Percentiles rank a stretch among this genome's conserved stretches.
Evolutionary conservation across 306 rosid species (phyloP).

Genomic region (Gillenia trifoliata): DNA sequence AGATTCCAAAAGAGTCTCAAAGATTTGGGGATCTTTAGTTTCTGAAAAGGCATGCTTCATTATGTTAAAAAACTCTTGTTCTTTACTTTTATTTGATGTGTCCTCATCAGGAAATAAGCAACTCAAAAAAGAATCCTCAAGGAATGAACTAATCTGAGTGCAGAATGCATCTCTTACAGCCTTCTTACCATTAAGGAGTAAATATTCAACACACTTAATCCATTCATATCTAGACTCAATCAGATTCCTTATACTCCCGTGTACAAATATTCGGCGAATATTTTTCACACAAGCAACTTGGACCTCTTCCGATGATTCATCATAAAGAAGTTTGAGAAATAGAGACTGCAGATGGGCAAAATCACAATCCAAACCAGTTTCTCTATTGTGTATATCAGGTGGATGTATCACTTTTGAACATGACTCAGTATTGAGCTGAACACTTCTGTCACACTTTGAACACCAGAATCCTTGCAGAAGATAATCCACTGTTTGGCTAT

Average conservation of each 20-base stretch:
- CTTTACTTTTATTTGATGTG: slow-evolving; percentile 40
- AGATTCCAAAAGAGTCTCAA: slow-evolving; percentile 78
- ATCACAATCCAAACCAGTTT: slow-evolving; percentile 41
- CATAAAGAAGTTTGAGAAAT: slow-evolving; percentile 69
- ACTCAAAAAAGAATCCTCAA: slow-evolving; percentile 50
- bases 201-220: slow-evolving; percentile 56
- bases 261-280: slow-evolving; percentile 65
- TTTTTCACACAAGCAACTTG: slow-evolving; percentile 74
- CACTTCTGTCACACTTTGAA: slow-evolving; percentile 66
- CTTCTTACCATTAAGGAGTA: slow-evolving; percentile 54
- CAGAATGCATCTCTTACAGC: slow-evolving; percentile 82
- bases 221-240: slow-evolving; percentile 49
- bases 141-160: slow-evolving; percentile 67
- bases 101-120: slow-evolving; percentile 48
- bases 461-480: slow-evolving; percentile 80
- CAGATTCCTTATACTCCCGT: slow-evolving; percentile 43
- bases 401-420: slow-evolving; percentile 33
- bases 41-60: slow-evolving; percentile 49
- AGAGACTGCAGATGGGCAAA: slow-evolving; percentile 47
- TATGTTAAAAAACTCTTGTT: slow-evolving; percentile 49
- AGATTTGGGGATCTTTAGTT: slow-evolving; percentile 49
- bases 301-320: slow-evolving; percentile 77
- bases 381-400: slow-evolving; percentile 29
- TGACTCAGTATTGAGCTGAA: slow-evolving; percentile 24
- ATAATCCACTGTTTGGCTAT: slow-evolving; percentile 45